Evolutionary conservation across 1,139 yeast genomes (phyloP), one percentile per base, ranked within the genome.

Genomic region (Geotrichum carabidarum): DNA sequence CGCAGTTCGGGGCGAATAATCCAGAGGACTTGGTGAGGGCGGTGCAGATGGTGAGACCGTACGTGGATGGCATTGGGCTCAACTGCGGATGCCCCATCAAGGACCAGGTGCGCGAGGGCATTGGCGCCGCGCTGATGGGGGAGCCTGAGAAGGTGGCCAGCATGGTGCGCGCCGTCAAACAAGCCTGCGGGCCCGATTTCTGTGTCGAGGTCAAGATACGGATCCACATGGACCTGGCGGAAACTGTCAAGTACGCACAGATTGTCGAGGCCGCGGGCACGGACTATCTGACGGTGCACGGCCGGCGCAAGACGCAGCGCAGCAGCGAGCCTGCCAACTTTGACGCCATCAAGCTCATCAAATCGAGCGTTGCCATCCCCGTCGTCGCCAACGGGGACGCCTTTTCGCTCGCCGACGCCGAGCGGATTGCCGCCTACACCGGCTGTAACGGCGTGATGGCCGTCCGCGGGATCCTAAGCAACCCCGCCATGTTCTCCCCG

Each of bases 41-140:
- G 65, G 90, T 88, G 1, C 89, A 84, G 54, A 83, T 93, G 90
- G 82, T 91, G n/a, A 80, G 80, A 59, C 96, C 96, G 0, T 88
- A 81, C 65, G 93, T 89, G 45, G 97, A 93, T 70, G 99, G 95
- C 1, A 83, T 93, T 35, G 97, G 99, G 0, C 76, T 93, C 55
- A 94, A 93, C 73, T 93, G 99, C 71, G 99, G 99, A 0, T 93
- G 99, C 71, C 99, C 99, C 1, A 90, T 93, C 51, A 86, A 84
- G 60, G 98, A 93, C 61, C 99, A 93, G 68, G 88, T 88, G 5
- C 78, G 96, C 48, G 97, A 90, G 68, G 99, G 99, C 15, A 90
- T 93, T 30, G 99, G 99, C 4, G 97, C 98, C 0, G 97, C 97
- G 0, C 75, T 93, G 54, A 91, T 93, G 90, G 75, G 83, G 32